Base-by-base conservation (phyloP, 495 filamentous ascomycete species). In the Astrothelium subdiscretum region DNA sequence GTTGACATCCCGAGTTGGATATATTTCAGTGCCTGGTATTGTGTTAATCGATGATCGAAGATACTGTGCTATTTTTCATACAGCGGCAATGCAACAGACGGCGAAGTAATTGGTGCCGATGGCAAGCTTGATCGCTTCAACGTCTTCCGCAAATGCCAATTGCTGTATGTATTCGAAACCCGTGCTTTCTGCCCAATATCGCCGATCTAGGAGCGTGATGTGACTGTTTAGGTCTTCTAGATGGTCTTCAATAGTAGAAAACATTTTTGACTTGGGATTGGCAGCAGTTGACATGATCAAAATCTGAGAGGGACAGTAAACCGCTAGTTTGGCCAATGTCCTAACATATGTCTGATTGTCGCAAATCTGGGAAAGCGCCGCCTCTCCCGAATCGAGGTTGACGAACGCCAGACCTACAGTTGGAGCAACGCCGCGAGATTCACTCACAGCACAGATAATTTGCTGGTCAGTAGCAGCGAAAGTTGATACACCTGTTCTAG, bases 401-500 rank as follows among this genome's bases (percentile, higher is more conserved):
- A 98, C 77, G 64, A 92, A 90, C 18, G 94, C 89, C 58, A 98
- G 77, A 8, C 92, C 95, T 27, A 97, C 87, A n/a, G 84, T 89
- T 20, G 88, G 88, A 57, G 89, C 87, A 31, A 92, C 80, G 13
- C 91, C 90, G 42, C 88, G 87, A 58, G 87, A 90, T 74, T 99
- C 94, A 64, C 87, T 89, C 61, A 97, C 76, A n/a, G 94, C 91
- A 69, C 92, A 97, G 48, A 97, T 76, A 66, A 97, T 84, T 58
- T 87, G 82, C 67, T 95, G 88, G 48, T 76, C 74, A 20, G 83
- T 78, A 31, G 77, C 76, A 60, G 80, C 84, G 44, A 86, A 71
- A 31, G 80, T 80, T 27, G 87, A 87, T 27, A 78, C 78, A 61
- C 86, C 75, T 61, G 87, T 87, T 64, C 87, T 86, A 60, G 89